These are phyloP conservation scores for Camellia lanceoleosa DNA, from an alignment of 148 eudicot species.

Conservation along the genomic window DNA sequence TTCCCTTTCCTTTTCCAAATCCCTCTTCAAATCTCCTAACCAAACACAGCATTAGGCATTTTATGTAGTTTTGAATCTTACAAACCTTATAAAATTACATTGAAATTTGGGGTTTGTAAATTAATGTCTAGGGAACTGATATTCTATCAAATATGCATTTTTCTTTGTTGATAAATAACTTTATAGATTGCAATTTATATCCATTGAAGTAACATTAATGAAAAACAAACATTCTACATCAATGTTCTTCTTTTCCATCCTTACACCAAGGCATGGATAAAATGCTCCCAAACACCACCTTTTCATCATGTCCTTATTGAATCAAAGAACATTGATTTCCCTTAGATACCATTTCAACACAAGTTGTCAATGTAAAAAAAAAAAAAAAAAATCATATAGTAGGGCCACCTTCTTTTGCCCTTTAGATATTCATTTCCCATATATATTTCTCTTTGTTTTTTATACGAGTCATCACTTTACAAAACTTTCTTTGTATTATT, in stretches of 20 bases:
- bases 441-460: constrained; percentile 7
- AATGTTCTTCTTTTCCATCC: not conserved
- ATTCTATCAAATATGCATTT: too few relatives aligned
- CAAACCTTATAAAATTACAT: too few relatives aligned
- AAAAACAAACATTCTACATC: not conserved
- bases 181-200: not conserved
- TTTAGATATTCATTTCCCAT: constrained; percentile 12
- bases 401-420: constrained; percentile 5
- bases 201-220: not conserved
- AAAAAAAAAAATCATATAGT: not conserved
- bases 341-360: constrained; percentile 12
- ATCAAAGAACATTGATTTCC: constrained; percentile 10
- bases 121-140: not conserved
- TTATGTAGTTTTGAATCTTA: too few relatives aligned
- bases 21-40: too few relatives aligned
- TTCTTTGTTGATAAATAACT: too few relatives aligned
- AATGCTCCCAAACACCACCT: constrained; percentile 1
- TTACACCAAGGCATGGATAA: not conserved
- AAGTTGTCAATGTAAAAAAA: constrained; percentile 13
- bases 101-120: not conserved
- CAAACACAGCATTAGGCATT: too few relatives aligned
- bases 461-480: constrained; percentile 14
- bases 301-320: constrained; percentile 13
- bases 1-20: too few relatives aligned
- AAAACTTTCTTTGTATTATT: constrained; percentile 12